phyloP scores from a whole-genome alignment of 2,329 filamentous ascomycete species.

The Tolypocladium nubicola region DNA sequence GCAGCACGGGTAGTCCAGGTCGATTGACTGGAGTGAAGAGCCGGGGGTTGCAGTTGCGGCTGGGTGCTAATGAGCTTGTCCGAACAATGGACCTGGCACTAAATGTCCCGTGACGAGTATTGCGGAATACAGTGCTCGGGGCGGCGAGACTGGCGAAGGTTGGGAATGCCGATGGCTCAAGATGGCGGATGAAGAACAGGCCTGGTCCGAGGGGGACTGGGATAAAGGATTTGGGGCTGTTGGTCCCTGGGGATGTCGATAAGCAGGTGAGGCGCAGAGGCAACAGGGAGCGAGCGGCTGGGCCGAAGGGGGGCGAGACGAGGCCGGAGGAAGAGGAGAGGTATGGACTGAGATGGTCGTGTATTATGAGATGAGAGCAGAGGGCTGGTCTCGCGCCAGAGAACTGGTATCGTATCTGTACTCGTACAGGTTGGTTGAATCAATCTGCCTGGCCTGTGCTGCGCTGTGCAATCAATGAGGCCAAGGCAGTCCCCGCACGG shows the following conservation, averaged over 20 bases:
- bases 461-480: slow-evolving; percentile 2
- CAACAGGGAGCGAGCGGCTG: not conserved
- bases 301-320: not conserved
- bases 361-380: slow-evolving; percentile 2
- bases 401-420: slow-evolving; percentile 1
- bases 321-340: not conserved
- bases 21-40: not conserved
- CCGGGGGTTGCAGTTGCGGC: not conserved
- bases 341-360: slow-evolving; percentile 1
- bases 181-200: not conserved
- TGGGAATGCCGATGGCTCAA: not conserved
- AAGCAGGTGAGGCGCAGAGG: not conserved
- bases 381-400: slow-evolving; percentile 4
- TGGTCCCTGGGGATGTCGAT: not conserved
- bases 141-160: not conserved
- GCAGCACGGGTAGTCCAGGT: not conserved
- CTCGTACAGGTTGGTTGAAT: slow-evolving; percentile 4
- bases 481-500: slow-evolving; percentile 6
- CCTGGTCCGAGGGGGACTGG: not conserved
- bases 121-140: not conserved
- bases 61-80: not conserved
- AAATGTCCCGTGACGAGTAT: not conserved
- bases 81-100: not conserved
- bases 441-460: slow-evolving; percentile 4
- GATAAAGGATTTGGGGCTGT: not conserved